A percentile compares a stretch with the other conserved stretches of the same genome.
Evolutionary conservation across 2,329 filamentous ascomycete species (phyloP).

Genomic region (Keithomyces neogunnii): DNA sequence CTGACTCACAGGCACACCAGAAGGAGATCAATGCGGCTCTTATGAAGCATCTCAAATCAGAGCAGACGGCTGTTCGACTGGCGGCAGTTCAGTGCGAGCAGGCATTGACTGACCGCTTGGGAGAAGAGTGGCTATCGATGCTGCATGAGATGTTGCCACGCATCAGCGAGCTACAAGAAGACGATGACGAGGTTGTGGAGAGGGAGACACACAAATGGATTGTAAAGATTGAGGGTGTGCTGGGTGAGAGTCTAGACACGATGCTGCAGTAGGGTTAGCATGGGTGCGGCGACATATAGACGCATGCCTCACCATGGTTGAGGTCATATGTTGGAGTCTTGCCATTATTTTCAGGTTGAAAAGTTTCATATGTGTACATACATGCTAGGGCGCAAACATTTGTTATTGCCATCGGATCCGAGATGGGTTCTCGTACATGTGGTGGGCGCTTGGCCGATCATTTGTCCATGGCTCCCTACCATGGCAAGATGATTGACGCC

Average conservation of each 20-base stretch:
- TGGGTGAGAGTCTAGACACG: conserved; percentile 83
- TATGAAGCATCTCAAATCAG: conserved; percentile 68
- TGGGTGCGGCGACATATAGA: not conserved
- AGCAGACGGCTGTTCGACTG: conserved; percentile 63
- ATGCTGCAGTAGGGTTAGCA: conserved; percentile 67
- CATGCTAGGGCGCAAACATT: not conserved
- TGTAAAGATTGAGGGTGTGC: conserved; percentile 74
- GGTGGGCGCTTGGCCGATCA: no score
- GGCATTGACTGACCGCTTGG: conserved; percentile 67
- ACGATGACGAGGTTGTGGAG: conserved; percentile 92
- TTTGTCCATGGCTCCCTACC: no score
- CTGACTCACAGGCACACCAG: conserved; percentile 81
- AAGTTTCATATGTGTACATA: not conserved
- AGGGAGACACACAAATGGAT: conserved; percentile 87
- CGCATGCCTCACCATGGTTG: not conserved
- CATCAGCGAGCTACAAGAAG: conserved; percentile 91
- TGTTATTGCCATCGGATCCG: not conserved
- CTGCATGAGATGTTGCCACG: conserved; percentile 94
- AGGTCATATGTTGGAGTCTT: not conserved
- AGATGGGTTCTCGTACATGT: no score
- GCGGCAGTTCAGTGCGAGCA: conserved; percentile 78
- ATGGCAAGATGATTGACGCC: no score
- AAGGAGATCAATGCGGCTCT: conserved; percentile 78
- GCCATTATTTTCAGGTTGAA: not conserved
- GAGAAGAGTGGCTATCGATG: conserved; percentile 88